Evolutionary conservation across 345 rosid genomes (phyloP).

Genomic region (Eucalyptus pauciflora): DNA sequence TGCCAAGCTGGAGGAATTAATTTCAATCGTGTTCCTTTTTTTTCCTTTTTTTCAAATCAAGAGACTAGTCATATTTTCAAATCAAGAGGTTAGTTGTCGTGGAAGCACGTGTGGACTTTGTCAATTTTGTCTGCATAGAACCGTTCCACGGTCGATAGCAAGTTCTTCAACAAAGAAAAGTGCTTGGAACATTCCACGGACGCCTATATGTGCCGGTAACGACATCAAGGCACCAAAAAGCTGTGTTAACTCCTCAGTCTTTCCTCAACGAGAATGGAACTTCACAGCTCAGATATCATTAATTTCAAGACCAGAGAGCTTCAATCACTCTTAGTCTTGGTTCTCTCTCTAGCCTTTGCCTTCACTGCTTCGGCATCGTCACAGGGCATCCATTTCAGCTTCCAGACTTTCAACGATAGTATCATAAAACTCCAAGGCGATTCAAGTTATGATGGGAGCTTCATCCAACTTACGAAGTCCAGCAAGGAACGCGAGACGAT

Average conservation of each 20-base stretch:
- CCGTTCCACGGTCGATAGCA: too few relatives aligned
- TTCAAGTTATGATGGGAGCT: rapidly evolving
- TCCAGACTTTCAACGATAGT: not conserved
- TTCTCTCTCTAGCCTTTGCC: not conserved
- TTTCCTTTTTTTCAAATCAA: too few relatives aligned
- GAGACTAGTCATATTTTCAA: too few relatives aligned
- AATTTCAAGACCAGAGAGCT: not conserved
- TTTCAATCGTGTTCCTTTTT: not conserved
- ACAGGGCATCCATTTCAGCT: not conserved
- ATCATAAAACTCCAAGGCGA: not conserved
- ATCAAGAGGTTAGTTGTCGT: not conserved
- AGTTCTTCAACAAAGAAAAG: too few relatives aligned
- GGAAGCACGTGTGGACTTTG: not conserved
- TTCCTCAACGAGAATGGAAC: not conserved
- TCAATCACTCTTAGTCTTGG: not conserved
- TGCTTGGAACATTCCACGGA: not conserved
- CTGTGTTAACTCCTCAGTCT: not conserved
- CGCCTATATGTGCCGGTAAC: too few relatives aligned
- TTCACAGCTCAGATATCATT: not conserved
- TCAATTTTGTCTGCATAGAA: too few relatives aligned
- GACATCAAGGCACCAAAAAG: not conserved
- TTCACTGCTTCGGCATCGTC: not conserved
- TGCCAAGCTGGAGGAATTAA: not conserved
- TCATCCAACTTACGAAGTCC: not conserved
- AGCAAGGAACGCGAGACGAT: too few relatives aligned